Evolutionary conservation across 768 basidiomycete genomes (phyloP).

Genomic region (Harrya chromipes): DNA sequence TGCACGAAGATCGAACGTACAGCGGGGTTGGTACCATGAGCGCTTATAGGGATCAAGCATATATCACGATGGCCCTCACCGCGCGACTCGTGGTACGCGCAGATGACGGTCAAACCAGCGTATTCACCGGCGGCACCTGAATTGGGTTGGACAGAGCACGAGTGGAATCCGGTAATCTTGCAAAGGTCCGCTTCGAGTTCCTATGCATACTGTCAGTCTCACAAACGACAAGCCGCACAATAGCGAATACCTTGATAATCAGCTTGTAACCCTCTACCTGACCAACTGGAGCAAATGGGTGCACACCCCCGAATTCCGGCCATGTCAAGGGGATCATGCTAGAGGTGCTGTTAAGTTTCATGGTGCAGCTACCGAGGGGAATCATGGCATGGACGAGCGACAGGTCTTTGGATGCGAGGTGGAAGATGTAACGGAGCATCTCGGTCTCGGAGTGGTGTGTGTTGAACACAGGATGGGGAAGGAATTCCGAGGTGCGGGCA

Average conservation of each 20-base stretch:
- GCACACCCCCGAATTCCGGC: slow-evolving; percentile 86
- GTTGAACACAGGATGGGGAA: slow-evolving; percentile 92
- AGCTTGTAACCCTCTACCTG: slow-evolving; percentile 86
- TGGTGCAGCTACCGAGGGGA: slow-evolving; percentile 91
- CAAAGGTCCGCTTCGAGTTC: slow-evolving; percentile 91
- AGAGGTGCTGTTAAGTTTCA: slow-evolving; percentile 98
- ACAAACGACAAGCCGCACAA: background rate
- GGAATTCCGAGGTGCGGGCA: slow-evolving; percentile 62
- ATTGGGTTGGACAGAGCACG: slow-evolving; percentile 97
- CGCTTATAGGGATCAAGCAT: slow-evolving; percentile 92
- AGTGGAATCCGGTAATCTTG: slow-evolving; percentile 94
- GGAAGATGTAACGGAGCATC: slow-evolving; percentile 95
- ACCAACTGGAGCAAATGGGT: slow-evolving; percentile 88
- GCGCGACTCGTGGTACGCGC: slow-evolving; percentile 89
- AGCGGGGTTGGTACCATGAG: slow-evolving; percentile 98
- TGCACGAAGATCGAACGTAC: slow-evolving; percentile 42
- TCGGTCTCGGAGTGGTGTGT: slow-evolving; percentile 97
- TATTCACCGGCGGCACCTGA: slow-evolving; percentile 99
- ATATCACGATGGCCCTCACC: slow-evolving; percentile 85
- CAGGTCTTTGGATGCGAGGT: slow-evolving; percentile 92
- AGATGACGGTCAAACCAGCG: slow-evolving; percentile 90
- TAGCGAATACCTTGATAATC: slow-evolving; percentile 62
- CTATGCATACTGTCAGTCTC: slow-evolving; percentile 36
- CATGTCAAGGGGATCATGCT: slow-evolving; percentile 97
- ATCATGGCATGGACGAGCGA: slow-evolving; percentile 97